phyloP scores from a whole-genome alignment of 2,329 filamentous ascomycete genomes.

The Coleophoma crateriformis region DNA sequence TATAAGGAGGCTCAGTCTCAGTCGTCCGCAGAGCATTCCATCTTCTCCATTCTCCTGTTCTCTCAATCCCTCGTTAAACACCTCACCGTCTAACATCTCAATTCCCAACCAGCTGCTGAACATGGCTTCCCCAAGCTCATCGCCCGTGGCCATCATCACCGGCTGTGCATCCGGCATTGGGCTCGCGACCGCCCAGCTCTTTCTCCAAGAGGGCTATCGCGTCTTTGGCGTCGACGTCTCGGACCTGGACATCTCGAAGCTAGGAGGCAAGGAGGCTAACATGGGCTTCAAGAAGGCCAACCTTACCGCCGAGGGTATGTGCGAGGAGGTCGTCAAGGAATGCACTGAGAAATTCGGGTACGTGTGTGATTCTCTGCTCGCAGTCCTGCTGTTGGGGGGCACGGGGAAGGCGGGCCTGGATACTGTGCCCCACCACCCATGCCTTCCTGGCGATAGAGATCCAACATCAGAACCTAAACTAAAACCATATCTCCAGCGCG shows the following conservation, averaged over 20 bases:
- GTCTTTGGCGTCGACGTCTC: constrained; percentile 26
- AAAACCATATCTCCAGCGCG: constrained; percentile 3
- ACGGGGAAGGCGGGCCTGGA: background rate
- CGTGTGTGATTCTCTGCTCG: background rate
- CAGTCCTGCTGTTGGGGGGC: too few relatives aligned
- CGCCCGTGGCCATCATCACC: constrained; percentile 22
- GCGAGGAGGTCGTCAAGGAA: constrained; percentile 27
- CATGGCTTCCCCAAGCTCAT: background rate
- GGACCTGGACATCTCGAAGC: constrained; percentile 25
- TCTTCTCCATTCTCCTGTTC: too few relatives aligned
- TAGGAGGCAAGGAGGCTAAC: constrained; percentile 9
- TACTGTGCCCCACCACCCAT: too few relatives aligned
- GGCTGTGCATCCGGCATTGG: constrained; percentile 29
- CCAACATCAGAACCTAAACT: too few relatives aligned
- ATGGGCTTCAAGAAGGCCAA: constrained; percentile 30
- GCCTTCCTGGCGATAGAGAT: too few relatives aligned
- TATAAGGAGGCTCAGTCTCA: too few relatives aligned
- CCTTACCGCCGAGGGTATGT: constrained; percentile 22
- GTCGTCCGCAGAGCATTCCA: too few relatives aligned
- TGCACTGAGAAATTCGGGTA: constrained; percentile 24
- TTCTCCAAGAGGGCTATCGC: constrained; percentile 24
- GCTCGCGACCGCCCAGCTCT: constrained; percentile 26
- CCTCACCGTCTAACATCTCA: too few relatives aligned
- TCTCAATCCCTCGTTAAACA: too few relatives aligned
- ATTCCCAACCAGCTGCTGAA: background rate